Evolutionary conservation across 2,329 filamentous ascomycete genomes (phyloP).

Genomic region (Penicillium expansum): DNA sequence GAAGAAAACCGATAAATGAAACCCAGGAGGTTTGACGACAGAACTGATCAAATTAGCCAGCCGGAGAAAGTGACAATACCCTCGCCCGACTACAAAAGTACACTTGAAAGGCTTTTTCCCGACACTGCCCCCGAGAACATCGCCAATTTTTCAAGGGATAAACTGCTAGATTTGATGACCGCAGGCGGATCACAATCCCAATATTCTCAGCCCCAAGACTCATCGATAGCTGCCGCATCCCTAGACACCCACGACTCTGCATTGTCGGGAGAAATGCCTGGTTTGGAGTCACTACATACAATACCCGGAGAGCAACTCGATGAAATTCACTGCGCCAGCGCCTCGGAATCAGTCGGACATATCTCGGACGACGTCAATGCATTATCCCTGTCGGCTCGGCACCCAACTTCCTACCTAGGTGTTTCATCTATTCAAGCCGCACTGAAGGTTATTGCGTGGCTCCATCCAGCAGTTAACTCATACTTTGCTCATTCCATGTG

Average conservation of each 20-base stretch:
- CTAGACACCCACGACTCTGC: conserved; percentile 33
- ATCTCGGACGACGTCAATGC: conserved; percentile 69
- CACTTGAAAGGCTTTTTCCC: conserved; percentile 61
- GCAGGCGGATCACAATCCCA: conserved; percentile 3
- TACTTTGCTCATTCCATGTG: conserved; percentile 41
- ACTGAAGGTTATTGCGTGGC: conserved; percentile 62
- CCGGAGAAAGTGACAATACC: conserved; percentile 3
- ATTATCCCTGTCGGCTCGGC: conserved; percentile 59
- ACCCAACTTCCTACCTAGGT: conserved; percentile 63
- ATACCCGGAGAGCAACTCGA: conserved; percentile 60
- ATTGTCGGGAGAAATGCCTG: conserved; percentile 44
- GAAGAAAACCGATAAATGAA: neutral
- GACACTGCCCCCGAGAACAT: conserved; percentile 53
- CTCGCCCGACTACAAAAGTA: conserved; percentile 54
- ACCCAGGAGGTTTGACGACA: neutral
- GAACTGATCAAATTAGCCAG: conserved; percentile 9
- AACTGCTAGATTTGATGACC: conserved; percentile 56
- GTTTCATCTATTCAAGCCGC: conserved; percentile 73
- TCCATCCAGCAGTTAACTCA: conserved; percentile 48
- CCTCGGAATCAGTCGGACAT: conserved; percentile 53
- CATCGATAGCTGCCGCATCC: conserved; percentile 47
- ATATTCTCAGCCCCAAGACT: conserved; percentile 34
- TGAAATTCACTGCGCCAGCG: conserved; percentile 44
- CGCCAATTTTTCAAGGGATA: conserved; percentile 54
- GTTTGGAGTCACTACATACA: conserved; percentile 61